Evolutionary conservation across 345 rosid species (phyloP).

Genomic region (Excoecaria agallocha): DNA sequence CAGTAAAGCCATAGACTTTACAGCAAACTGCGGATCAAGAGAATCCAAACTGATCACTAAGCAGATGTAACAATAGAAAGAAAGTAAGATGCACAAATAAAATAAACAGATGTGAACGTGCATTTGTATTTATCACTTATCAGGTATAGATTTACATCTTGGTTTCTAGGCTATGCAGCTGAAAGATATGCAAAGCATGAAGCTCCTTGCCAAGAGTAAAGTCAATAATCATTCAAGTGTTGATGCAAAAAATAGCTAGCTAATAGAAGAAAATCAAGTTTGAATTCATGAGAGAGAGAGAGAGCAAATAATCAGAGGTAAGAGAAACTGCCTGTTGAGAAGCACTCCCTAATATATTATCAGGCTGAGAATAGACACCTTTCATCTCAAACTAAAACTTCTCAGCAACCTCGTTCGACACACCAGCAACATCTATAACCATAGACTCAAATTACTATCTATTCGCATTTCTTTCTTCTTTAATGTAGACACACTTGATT

Average conservation of each 20-base stretch:
- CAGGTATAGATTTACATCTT: not conserved
- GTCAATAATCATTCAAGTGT: no score
- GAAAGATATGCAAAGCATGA: not conserved
- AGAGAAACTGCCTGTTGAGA: slow-evolving; percentile 66
- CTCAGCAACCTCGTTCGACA: slow-evolving; percentile 63
- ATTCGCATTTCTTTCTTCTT: no score
- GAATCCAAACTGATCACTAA: not conserved
- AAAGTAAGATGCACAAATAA: not conserved
- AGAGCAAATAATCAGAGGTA: no score
- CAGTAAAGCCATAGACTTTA: not conserved
- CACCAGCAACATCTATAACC: slow-evolving; percentile 42
- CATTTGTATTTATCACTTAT: not conserved
- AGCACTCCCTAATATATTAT: slow-evolving; percentile 74
- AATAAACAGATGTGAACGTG: not conserved
- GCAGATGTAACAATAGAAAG: not conserved
- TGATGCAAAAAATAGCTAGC: no score
- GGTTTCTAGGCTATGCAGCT: not conserved
- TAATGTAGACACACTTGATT: no score
- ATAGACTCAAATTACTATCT: not conserved
- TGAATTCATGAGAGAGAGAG: no score
- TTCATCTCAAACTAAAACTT: slow-evolving; percentile 92
- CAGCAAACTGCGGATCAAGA: not conserved
- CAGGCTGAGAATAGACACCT: slow-evolving; percentile 98
- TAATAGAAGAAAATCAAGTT: no score
- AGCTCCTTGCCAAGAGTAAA: no score